These are phyloP conservation scores for Lentinula guzmanii DNA, from an alignment of 768 basidiomycete genomes.

Conservation along the genomic window DNA sequence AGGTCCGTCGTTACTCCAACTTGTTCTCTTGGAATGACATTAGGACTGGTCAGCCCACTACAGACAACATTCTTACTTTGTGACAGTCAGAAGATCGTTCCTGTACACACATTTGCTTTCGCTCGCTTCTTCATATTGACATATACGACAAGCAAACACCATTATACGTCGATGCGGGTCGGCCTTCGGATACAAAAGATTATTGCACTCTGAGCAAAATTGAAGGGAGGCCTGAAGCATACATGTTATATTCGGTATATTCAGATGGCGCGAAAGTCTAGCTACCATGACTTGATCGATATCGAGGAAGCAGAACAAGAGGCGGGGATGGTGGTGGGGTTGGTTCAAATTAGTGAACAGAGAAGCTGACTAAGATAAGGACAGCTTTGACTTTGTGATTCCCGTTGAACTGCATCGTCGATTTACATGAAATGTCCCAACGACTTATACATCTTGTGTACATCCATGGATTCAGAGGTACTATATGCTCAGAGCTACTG, in stretches of 20 bases:
- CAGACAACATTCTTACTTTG: conserved; percentile 50
- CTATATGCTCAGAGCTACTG: not conserved
- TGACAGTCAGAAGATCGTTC: conserved; percentile 89
- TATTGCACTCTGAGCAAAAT: conserved; percentile 95
- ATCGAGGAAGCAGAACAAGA: not conserved
- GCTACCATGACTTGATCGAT: not conserved
- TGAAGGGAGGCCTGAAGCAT: conserved; percentile 71
- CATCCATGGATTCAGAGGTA: conserved; percentile 56
- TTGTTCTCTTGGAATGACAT: conserved; percentile 62
- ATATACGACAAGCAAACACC: conserved; percentile 90
- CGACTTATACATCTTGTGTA: conserved; percentile 44
- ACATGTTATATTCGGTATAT: not conserved
- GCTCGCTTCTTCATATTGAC: conserved; percentile 76
- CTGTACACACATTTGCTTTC: conserved; percentile 88
- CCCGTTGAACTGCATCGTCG: not conserved
- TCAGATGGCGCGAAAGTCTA: not conserved
- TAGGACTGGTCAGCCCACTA: not conserved
- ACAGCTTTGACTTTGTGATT: too few relatives aligned
- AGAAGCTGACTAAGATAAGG: not conserved
- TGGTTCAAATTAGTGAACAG: not conserved
- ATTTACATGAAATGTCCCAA: not conserved
- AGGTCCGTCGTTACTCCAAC: conserved; percentile 87
- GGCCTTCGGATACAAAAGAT: conserved; percentile 89
- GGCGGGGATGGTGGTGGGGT: not conserved
- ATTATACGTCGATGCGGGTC: conserved; percentile 81